A percentile compares a stretch with the other conserved stretches of the same genome.
Conservation (phyloP, 2,329 filamentous ascomycete genomes). For the Phyllachora maydis region DNA sequence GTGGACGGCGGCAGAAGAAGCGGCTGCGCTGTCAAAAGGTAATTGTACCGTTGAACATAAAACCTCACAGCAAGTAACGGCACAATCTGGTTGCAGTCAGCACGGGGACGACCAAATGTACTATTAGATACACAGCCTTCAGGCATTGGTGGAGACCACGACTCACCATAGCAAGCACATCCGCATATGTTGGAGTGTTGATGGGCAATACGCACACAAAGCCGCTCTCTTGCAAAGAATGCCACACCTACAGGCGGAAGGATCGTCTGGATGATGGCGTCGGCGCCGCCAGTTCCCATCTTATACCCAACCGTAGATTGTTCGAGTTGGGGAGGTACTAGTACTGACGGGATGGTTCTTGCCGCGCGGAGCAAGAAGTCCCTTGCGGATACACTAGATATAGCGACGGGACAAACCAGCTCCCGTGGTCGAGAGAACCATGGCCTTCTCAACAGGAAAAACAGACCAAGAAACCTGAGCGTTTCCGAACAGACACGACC, state of each 20-base stretch:
- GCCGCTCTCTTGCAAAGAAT: conserved; percentile 23
- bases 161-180: conserved; percentile 11
- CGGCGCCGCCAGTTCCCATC: conserved; percentile 10
- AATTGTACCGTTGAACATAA: conserved; percentile 17
- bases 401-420: conserved; percentile 14
- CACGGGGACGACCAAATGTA: conserved; percentile 15
- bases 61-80: too few species aligned
- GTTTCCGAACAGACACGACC: conserved; percentile 32
- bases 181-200: conserved; percentile 8
- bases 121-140: conserved; percentile 17
- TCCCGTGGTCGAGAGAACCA: conserved; percentile 26
- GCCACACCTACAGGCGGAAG: conserved; percentile 16
- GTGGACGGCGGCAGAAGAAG: conserved; percentile 2
- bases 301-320: conserved; percentile 11
- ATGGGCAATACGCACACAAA: conserved; percentile 22
- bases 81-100: conserved; percentile 10
- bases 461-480: too few species aligned
- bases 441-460: too few species aligned
- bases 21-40: conserved; percentile 13
- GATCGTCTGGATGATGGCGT: conserved; percentile 21
- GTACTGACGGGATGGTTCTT: conserved; percentile 3
- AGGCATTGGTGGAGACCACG: conserved; percentile 16
- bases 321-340: conserved; percentile 8
- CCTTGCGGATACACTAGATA: conserved; percentile 2
- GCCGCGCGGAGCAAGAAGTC: conserved; percentile 1